phyloP scores from a whole-genome alignment of 2,329 filamentous ascomycete species.

The Talaromyces sp. region DNA sequence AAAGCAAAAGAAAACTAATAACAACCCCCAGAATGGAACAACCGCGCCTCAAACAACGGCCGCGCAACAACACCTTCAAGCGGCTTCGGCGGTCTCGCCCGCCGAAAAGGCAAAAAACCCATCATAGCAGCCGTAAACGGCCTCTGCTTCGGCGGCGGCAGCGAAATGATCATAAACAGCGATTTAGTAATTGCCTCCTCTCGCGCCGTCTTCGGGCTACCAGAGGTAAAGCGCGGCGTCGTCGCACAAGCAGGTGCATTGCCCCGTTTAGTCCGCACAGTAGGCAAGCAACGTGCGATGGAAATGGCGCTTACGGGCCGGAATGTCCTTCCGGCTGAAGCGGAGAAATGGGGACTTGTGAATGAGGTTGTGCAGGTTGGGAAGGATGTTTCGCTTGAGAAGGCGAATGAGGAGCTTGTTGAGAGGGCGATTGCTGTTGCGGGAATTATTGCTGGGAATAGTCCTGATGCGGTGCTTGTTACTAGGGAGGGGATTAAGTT shows the following conservation, averaged over 20 bases:
- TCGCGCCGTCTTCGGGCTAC: slow-evolving; percentile 65
- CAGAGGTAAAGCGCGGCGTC: slow-evolving; percentile 72
- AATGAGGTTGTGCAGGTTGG: slow-evolving; percentile 48
- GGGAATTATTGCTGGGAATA: slow-evolving; percentile 63
- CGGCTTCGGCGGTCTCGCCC: slow-evolving; percentile 49
- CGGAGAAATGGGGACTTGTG: slow-evolving; percentile 68
- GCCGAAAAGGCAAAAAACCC: slow-evolving; percentile 62
- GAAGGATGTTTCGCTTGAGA: slow-evolving; percentile 6
- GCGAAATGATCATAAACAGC: slow-evolving; percentile 73
- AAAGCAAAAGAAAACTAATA: not conserved
- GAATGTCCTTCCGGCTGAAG: slow-evolving; percentile 61
- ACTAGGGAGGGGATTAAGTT: slow-evolving; percentile 70
- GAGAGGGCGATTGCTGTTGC: slow-evolving; percentile 53
- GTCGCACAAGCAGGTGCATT: slow-evolving; percentile 72
- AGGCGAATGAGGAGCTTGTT: slow-evolving; percentile 17
- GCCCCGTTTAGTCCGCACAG: slow-evolving; percentile 65
- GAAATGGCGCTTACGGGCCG: slow-evolving; percentile 73
- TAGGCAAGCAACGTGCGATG: slow-evolving; percentile 69
- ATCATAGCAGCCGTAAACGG: slow-evolving; percentile 77
- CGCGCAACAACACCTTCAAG: slow-evolving; percentile 29
- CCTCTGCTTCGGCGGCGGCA: slow-evolving; percentile 72
- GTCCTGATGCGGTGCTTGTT: slow-evolving; percentile 76
- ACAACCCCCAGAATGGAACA: slow-evolving; percentile 38
- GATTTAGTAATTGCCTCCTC: slow-evolving; percentile 68
- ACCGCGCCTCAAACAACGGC: slow-evolving; percentile 18